Conservation (phyloP, 1,139 yeast species). For the Yamadazyma conglobata region DNA sequence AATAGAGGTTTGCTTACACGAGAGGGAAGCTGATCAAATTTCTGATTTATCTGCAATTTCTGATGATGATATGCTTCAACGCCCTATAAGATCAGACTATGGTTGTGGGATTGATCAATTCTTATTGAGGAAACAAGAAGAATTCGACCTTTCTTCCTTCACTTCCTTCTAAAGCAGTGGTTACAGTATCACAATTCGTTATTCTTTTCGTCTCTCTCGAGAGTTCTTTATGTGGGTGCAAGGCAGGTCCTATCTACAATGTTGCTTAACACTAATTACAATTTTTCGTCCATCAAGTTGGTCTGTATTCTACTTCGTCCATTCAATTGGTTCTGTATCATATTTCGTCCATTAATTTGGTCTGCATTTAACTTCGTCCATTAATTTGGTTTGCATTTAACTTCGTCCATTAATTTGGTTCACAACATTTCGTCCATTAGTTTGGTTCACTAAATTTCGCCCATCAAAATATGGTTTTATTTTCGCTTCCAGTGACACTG, state of each 20-base stretch:
- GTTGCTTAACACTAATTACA: slow-evolving; percentile 1
- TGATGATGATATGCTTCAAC: slow-evolving; percentile 13
- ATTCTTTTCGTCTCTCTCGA: slow-evolving; percentile 2
- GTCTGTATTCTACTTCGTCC: slow-evolving; percentile 9
- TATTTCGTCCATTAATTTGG: slow-evolving; percentile 6
- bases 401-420: slow-evolving; percentile 9
- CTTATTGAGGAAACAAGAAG: slow-evolving; percentile 25
- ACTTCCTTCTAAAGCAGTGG: slow-evolving; percentile 20
- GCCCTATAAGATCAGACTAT: slow-evolving; percentile 16
- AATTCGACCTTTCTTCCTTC: slow-evolving; percentile 30
- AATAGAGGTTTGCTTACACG: slow-evolving; percentile 14
- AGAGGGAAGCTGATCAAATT: slow-evolving; percentile 5
- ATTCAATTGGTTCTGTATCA: slow-evolving; percentile 8
- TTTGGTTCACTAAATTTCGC: slow-evolving; percentile 3
- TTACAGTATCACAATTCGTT: slow-evolving; percentile 2
- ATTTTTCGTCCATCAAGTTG: slow-evolving; percentile 7
- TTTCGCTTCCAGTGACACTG: too few species aligned
- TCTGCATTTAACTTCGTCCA: slow-evolving; percentile 1
- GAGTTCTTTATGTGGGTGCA: not conserved
- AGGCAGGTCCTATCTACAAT: too few species aligned
- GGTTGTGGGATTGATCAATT: slow-evolving; percentile 24
- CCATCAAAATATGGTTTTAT: too few species aligned
- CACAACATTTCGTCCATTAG: not conserved
- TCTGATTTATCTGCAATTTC: slow-evolving; percentile 9
- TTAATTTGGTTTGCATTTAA: not conserved